phyloP scores from a whole-genome alignment of 1,139 yeast genomes.

The Yamadazyma diddensiae region DNA sequence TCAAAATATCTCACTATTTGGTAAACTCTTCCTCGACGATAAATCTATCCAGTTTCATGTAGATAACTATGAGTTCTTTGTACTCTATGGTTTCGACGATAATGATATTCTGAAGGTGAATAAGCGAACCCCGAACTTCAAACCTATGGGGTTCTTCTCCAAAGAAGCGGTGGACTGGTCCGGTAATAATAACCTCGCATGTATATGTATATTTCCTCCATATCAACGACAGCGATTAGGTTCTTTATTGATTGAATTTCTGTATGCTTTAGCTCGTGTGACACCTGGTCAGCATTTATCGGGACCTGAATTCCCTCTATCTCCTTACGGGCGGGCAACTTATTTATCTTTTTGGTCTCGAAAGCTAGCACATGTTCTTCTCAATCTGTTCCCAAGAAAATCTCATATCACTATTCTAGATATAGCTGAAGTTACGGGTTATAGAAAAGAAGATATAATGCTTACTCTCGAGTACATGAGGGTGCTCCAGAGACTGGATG shows the following conservation, averaged over 20 bases:
- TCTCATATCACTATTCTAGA: conserved; percentile 42
- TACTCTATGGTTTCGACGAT: conserved; percentile 53
- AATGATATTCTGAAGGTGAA: conserved; percentile 18
- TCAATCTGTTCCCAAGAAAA: conserved; percentile 11
- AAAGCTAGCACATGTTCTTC: conserved; percentile 20
- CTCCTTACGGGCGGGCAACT: conserved; percentile 73
- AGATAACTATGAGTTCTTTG: conserved; percentile 76
- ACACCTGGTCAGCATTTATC: conserved; percentile 54
- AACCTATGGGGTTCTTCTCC: conserved; percentile 89
- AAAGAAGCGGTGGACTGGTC: conserved; percentile 85
- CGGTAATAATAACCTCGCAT: conserved; percentile 76
- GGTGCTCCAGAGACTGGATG: conserved; percentile 31
- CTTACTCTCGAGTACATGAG: conserved; percentile 62
- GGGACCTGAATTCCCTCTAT: conserved; percentile 91
- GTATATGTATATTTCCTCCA: conserved; percentile 89
- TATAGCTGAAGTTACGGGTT: conserved; percentile 61
- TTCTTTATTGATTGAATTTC: conserved; percentile 74
- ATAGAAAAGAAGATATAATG: conserved; percentile 66
- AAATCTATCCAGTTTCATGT: conserved; percentile 83
- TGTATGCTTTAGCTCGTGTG: conserved; percentile 63
- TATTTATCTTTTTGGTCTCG: conserved; percentile 80
- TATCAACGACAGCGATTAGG: conserved; percentile 81
- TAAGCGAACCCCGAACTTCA: conserved; percentile 15
- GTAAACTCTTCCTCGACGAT: conserved; percentile 85
- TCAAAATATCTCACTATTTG: conserved; percentile 80